Evolutionary conservation across 2,329 filamentous ascomycete genomes (phyloP), one percentile per base, ranked within the genome.

Genomic region (Aspergillus quadricinctus): DNA sequence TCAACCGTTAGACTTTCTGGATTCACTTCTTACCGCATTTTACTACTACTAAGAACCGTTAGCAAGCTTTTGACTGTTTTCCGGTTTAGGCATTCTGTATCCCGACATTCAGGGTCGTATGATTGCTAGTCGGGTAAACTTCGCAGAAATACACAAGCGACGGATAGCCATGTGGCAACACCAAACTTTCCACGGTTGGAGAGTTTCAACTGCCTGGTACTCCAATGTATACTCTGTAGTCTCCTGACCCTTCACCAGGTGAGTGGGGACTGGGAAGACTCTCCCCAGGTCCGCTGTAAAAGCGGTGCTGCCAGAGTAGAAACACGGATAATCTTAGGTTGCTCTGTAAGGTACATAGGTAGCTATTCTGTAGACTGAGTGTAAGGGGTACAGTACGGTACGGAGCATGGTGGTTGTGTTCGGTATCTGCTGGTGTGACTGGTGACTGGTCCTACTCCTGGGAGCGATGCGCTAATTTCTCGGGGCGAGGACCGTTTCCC

Each of bases 401-500:
- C 23, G 23, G 23, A 23, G 23, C 23, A 23, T 23, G 23, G 23
- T 35, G 31, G 17, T 37, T 37, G 31, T 4, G 17, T 5, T 17
- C 2, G 5, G 19, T 10, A 23, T 17, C 23, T 46, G 19, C 23
- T 46, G 43, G 21, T 7, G 21, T 46, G 23, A 46, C 43, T 17
- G 4, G 10, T 46, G 43, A 46, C 43, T 46, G 21, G n/a, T n/a
- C n/a, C n/a, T n/a, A n/a, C 3, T 14, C 14, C 11, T 7, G 43
- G 7, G 11, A 23, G 31, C 14, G 31, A 37, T 37, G 11, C 3
- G 23, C 43, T 46, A 14, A 17, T 46, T 17, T 46, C 19, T 46
- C 43, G 19, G 43, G 25, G 21, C 21, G 6, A 46, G 21, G 60
- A 57, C 61, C 52, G 41, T 54, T 48, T 58, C 54, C 55, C 58